These are phyloP conservation scores for Malassezia cuniculi DNA, from an alignment of 1,284 basidiomycete genomes.

Conservation along the genomic window DNA sequence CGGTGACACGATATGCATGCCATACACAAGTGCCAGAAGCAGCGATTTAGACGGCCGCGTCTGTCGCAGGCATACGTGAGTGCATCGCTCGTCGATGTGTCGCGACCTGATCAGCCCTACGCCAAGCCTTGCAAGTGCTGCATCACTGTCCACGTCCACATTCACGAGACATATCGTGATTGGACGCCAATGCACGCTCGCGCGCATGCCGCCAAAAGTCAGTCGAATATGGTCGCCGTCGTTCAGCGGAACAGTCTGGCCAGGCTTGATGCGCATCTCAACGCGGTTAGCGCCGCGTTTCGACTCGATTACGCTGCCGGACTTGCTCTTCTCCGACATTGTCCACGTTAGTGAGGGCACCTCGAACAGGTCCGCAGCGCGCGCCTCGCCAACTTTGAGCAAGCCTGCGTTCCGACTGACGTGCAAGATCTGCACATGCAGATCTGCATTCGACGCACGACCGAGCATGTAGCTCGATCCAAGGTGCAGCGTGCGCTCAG, in stretches of 20 bases:
- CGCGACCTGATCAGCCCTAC: too few relatives aligned
- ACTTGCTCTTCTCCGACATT: conserved; percentile 9
- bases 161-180: too few relatives aligned
- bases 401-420: conserved; percentile 11
- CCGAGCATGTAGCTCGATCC: conserved; percentile 6
- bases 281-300: conserved; percentile 10
- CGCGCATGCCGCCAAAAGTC: neutral
- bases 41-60: conserved; percentile 10
- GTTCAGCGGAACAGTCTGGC: conserved; percentile 1
- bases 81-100: neutral
- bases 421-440: conserved; percentile 7
- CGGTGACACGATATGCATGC: conserved; percentile 2
- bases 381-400: neutral
- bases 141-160: too few relatives aligned
- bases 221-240: conserved; percentile 7
- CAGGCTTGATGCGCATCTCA: conserved; percentile 12
- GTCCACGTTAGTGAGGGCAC: conserved; percentile 4
- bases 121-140: too few relatives aligned
- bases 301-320: conserved; percentile 2
- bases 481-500: conserved; percentile 1
- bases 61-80: conserved; percentile 6
- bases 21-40: conserved; percentile 9
- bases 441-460: conserved; percentile 9
- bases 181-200: too few relatives aligned
- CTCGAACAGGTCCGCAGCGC: neutral